Base-by-base conservation (phyloP, 345 rosid genomes). In the Eucalyptus viminalis region DNA sequence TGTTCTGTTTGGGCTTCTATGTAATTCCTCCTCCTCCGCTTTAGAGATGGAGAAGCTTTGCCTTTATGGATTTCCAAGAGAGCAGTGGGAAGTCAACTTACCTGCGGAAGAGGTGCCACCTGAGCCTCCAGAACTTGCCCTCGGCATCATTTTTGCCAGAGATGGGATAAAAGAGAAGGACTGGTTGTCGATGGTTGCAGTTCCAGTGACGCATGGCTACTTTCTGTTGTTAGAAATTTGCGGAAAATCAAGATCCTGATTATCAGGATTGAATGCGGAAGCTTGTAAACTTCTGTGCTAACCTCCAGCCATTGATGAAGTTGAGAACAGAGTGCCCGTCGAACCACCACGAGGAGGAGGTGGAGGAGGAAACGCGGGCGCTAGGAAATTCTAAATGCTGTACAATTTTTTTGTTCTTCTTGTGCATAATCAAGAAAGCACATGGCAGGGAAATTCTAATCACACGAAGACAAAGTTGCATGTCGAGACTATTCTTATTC, bases 101-200 rank as follows among this genome's bases (percentile, higher is more conserved):
- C 96, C 95, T 76, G 96, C 95, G 51, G 95, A 94, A 93, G 95
- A 94, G 87, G 93, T 94, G 87, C 95, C 95, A 86, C 94, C 92
- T 14, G 96, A 91, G 92, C 94, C 93, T 87, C 96, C 96, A 4
- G 96, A 94, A 92, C 95, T 95, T 72, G 94, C 95, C 53, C 87
- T 92, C 14, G 95, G 94, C 86, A 94, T 93, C 87, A 94, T 92
- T 90, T 94, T 94, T 87, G 95, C 94, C 62, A 91, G 96, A 89
- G 96, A 94, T 88, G 94, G 95, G 90, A 94, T 94, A 95, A 94
- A 92, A 92, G 94, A 93, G 85, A 94, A 93, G 89, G 96, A 94
- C 88, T 92, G 96, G 94, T 80, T 94, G 80, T 92, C 93, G 47
- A 90, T 94, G 88, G 94, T 94, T 80, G 94, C 95, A 72, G 95